Conservation (phyloP, 495 filamentous ascomycete genomes). For the Lepidopterella palustris region DNA sequence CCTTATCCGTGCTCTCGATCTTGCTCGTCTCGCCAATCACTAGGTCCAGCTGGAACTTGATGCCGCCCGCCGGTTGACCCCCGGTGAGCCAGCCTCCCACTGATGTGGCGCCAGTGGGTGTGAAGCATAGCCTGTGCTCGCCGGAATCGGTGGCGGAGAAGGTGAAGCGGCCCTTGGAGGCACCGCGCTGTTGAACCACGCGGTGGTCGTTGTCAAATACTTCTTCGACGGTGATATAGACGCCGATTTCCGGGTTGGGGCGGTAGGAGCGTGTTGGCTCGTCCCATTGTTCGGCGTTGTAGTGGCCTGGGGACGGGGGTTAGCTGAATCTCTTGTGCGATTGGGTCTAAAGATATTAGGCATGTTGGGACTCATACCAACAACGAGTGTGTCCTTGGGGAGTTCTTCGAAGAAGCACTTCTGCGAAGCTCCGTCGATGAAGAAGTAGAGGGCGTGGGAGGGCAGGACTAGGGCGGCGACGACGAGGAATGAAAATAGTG, state of each 20-base stretch:
- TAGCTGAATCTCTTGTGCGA: not conserved
- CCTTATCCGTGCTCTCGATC: constrained; percentile 91
- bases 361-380: constrained; percentile 51
- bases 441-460: constrained; percentile 87
- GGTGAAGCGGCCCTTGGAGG: constrained; percentile 76
- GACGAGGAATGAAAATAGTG: constrained; percentile 8
- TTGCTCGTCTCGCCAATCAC: constrained; percentile 92
- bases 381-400: constrained; percentile 93
- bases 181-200: constrained; percentile 78
- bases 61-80: constrained; percentile 58
- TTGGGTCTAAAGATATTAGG: not conserved
- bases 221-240: constrained; percentile 92
- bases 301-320: constrained; percentile 55
- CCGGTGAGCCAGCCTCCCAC: constrained; percentile 63
- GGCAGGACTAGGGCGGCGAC: constrained; percentile 44
- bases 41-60: constrained; percentile 80
- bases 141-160: constrained; percentile 92
- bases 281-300: constrained; percentile 74
- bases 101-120: constrained; percentile 57
- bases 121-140: constrained; percentile 92
- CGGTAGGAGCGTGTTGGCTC: constrained; percentile 55
- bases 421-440: constrained; percentile 71
- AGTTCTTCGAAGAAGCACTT: constrained; percentile 99
- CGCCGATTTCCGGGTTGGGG: constrained; percentile 63
- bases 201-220: constrained; percentile 97